Evolutionary conservation across 2,329 filamentous ascomycete species (phyloP), one percentile per base, ranked within the genome.

Genomic region (Spiromastix sp.): DNA sequence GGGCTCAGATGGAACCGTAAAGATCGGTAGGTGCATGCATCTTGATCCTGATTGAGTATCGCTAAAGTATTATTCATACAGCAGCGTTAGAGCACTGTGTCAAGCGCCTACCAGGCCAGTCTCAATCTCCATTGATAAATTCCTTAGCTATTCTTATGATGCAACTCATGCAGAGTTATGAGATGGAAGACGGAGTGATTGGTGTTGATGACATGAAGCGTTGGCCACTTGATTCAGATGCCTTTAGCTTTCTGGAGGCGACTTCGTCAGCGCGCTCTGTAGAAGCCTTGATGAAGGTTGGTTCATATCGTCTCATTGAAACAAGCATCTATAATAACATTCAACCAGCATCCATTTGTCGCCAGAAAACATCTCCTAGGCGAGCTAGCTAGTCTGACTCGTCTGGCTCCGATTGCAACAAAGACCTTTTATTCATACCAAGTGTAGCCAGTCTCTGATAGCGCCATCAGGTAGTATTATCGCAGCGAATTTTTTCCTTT

Each of bases 141-240:
- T 37, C 39, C 29, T 38, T 60, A 13, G 35, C 44, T 26, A 44
- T 32, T 15, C 54, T 54, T 27, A 48, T 41, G n/a, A 57, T 50
- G 45, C 42, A 54, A 40, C 43, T 58, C n/a, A 57, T 60, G 47
- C 44, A 59, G 31, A 57, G 56, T 44, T 56, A 56, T 40, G 32
- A 43, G 20, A 58, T 57, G 43, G 49, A 53, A 24, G 46, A 57
- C 41, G 44, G 51, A 25, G 46, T 42, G 37, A 42, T 57, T 33
- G 47, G 55, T 13, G 44, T 60, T 13, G 47, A 56, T 35, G 42
- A 59, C 41, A 24, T 54, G 24, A 27, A 50, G 36, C 45, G 50
- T 37, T 61, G 48, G 56, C 48, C 42, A 30, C 42, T 37, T 28
- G 42, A 47, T 26, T 52, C 48, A 21, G 37, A 48, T 36, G 42